Evolutionary conservation across 805 yeast genomes (phyloP).

Genomic region (Cyberlindnera veronae): DNA sequence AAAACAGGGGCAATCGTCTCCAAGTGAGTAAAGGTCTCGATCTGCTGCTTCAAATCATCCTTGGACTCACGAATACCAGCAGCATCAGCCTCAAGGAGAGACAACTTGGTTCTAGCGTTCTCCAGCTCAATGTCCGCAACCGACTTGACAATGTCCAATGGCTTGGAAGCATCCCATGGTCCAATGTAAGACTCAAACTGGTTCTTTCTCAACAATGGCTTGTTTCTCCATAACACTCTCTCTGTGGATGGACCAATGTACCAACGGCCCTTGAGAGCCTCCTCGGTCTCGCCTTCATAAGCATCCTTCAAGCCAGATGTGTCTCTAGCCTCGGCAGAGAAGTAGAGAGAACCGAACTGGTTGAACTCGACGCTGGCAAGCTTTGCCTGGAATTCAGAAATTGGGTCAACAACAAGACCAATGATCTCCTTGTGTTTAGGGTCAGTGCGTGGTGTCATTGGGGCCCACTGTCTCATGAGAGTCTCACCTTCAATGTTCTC

Average conservation of each 20-base stretch:
- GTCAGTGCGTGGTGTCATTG: slow-evolving; percentile 60
- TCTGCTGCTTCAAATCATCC: slow-evolving; percentile 44
- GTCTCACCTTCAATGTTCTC: slow-evolving; percentile 77
- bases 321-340: slow-evolving; percentile 57
- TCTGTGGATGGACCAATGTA: slow-evolving; percentile 89
- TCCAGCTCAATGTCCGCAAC: slow-evolving; percentile 68
- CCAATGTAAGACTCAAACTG: slow-evolving; percentile 56
- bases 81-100: slow-evolving; percentile 50
- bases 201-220: slow-evolving; percentile 47
- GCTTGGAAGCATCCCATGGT: slow-evolving; percentile 66
- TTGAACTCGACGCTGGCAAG: slow-evolving; percentile 59
- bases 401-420: slow-evolving; percentile 62
- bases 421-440: slow-evolving; percentile 49
- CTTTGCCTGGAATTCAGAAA: slow-evolving; percentile 61
- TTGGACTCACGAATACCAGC: slow-evolving; percentile 43
- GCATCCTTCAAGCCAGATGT: slow-evolving; percentile 33
- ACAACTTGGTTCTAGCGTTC: slow-evolving; percentile 48
- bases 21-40: slow-evolving; percentile 61
- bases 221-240: slow-evolving; percentile 70
- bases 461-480: slow-evolving; percentile 89
- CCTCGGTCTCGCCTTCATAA: slow-evolving; percentile 61
- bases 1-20: slow-evolving; percentile 52
- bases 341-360: slow-evolving; percentile 79
- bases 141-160: slow-evolving; percentile 59
- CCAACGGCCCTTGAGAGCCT: slow-evolving; percentile 63